These are phyloP conservation scores for Sistotremastrum suecicum DNA, from an alignment of 768 basidiomycete genomes.

Conservation along the genomic window DNA sequence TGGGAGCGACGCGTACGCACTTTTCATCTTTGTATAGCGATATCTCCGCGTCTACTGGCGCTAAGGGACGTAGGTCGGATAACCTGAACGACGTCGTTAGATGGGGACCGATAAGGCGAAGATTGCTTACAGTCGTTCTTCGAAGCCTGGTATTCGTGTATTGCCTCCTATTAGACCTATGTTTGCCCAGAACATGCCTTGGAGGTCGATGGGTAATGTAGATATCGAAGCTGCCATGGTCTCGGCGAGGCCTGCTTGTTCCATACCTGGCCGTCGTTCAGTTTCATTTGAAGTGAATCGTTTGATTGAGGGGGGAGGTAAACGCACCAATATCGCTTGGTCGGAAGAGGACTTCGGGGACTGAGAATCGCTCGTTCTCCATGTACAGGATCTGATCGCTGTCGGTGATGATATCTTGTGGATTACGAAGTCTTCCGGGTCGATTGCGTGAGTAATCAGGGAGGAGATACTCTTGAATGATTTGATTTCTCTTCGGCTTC, in stretches of 20 bases:
- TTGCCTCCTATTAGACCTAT: slow-evolving; percentile 84
- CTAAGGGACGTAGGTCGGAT: slow-evolving; percentile 61
- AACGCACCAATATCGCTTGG: slow-evolving; percentile 76
- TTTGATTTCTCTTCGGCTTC: slow-evolving; percentile 43
- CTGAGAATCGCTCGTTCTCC: slow-evolving; percentile 83
- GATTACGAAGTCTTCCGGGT: slow-evolving; percentile 38
- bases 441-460: slow-evolving; percentile 71
- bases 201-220: slow-evolving; percentile 62
- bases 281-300: not conserved
- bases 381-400: slow-evolving; percentile 64
- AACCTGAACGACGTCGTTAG: slow-evolving; percentile 27
- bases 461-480: slow-evolving; percentile 80
- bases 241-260: slow-evolving; percentile 66
- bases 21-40: slow-evolving; percentile 55
- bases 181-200: slow-evolving; percentile 92
- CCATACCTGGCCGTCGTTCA: slow-evolving; percentile 36
- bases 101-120: slow-evolving; percentile 1
- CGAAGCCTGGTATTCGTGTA: slow-evolving; percentile 61
- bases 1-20: slow-evolving; percentile 31
- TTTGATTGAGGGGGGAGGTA: not conserved
- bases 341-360: slow-evolving; percentile 86
- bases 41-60: slow-evolving; percentile 72
- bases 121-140: slow-evolving; percentile 51
- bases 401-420: slow-evolving; percentile 38
- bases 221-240: slow-evolving; percentile 67